These are phyloP conservation scores for Fomitopsis palustris DNA, from an alignment of 1,284 basidiomycete species.

Conservation along the genomic window DNA sequence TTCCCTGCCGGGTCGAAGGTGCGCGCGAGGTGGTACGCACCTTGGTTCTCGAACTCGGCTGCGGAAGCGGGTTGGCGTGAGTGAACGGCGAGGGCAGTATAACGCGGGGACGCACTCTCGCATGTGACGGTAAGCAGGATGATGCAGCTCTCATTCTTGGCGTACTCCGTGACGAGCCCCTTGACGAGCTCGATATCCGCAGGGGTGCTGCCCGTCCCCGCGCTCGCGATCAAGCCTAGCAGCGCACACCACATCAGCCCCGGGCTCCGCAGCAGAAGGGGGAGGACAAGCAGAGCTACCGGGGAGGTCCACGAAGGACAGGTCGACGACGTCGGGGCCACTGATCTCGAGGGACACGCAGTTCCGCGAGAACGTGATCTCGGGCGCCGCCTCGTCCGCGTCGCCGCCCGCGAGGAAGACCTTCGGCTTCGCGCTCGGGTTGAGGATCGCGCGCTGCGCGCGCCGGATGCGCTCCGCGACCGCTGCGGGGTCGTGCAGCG, in stretches of 20 bases:
- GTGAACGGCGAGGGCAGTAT: not conserved
- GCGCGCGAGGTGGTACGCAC: conserved; percentile 45
- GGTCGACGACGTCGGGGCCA: conserved; percentile 63
- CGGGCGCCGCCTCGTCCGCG: conserved; percentile 24
- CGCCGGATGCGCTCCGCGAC: conserved; percentile 66
- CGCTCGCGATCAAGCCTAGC: conserved; percentile 62
- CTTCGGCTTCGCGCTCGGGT: conserved; percentile 38
- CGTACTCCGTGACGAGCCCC: conserved; percentile 48
- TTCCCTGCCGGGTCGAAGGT: conserved; percentile 14
- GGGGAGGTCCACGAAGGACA: conserved; percentile 72
- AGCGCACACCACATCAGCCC: not conserved
- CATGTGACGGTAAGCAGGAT: conserved; percentile 71
- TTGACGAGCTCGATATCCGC: conserved; percentile 64
- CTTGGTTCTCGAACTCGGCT: conserved; percentile 77
- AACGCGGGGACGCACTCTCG: conserved; percentile 51
- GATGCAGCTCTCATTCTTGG: conserved; percentile 60
- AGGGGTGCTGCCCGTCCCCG: conserved; percentile 44
- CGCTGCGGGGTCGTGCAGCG: conserved; percentile 46
- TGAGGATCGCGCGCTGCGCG: conserved; percentile 71
- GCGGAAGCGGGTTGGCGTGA: not conserved
- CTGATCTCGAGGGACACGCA: conserved; percentile 64
- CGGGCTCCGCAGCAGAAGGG: not conserved
- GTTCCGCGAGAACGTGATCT: conserved; percentile 60
- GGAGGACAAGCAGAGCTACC: conserved; percentile 33
- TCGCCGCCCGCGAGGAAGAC: conserved; percentile 40